Evolutionary conservation across 2,329 filamentous ascomycete species (phyloP), one percentile per base, ranked within the genome.

Genomic region (Aspergillus calidoustus): DNA sequence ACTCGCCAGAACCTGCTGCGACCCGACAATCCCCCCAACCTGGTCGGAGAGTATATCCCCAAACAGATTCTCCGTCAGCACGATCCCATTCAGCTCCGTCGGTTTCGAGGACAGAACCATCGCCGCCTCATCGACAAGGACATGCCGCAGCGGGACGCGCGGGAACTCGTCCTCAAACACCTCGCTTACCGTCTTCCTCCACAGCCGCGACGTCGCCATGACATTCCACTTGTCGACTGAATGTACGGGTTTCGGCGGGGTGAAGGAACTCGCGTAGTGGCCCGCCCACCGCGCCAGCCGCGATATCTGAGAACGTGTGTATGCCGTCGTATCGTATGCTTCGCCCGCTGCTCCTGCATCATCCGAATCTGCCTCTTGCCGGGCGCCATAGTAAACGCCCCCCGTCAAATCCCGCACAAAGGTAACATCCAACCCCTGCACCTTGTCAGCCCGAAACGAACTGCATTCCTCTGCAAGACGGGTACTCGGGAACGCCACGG

Each of bases 211-310:
- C 1, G 34, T 41, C 34, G 49, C 49, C 25, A 52, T 28, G 13
- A 52, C 23, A 52, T 52, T 52, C 49, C n/a, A 28, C 28, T 52
- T 52, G 17, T 52, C 49, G 25, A 52, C n/a, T 8, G 28, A 34
- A 7, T 28, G 30, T 7, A 52, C 25, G 17, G 17, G 28, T 19
- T 9, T 31, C 19, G 49, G 49, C 11, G 49, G 49, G 15, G 30
- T 8, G 28, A 19, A 30, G 1, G n/a, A n/a, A 7, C 31, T 31
- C 7, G 30, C 49, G 15, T 22, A 22, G 11, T 7, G 7, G 6
- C 28, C 49, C 2, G 49, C 49, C 19, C 30, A 34, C 4, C 49
- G 49, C 7, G 49, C 30, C n/a, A 22, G 28, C 3, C 49, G 49
- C 28, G 38, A 5, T 7, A 52, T 34, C 17, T 52, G 28, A 4